Base-by-base conservation (phyloP, 257 asterid species). In the Osmanthus fragrans region DNA sequence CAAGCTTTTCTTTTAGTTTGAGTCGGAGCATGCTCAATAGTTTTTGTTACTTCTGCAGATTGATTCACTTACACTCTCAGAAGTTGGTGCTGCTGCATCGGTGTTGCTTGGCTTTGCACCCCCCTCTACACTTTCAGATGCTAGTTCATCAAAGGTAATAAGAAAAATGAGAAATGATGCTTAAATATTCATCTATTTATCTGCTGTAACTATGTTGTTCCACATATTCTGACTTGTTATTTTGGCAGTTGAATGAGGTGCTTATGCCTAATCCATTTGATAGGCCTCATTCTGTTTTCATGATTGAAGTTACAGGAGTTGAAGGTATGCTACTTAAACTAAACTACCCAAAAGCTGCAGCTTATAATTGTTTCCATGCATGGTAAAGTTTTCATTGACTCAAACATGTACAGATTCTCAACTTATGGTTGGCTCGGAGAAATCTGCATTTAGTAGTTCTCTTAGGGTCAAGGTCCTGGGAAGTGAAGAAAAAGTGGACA, bases 61-160 rank as follows among this genome's bases (percentile, higher is more conserved):
- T 72, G 87, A 81, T 83, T 82, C 92, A 18, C 73, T 93, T 80
- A 85, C 93, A 30, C 85, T 89, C 60, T 79, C 92, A 13, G 98
- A 93, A 83, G 82, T 93, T 73, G 92, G 94, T 73, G 98, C 97
- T 69, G 80, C 91, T 49, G 87, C 92, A 42, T 93, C 99, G 29
- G 95, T 93, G 72, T 90, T 96, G 87, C 97, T 96, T 82, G 99
- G 99, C 32, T 81, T 88, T 79, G 86, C 95, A 27, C 98, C 98
- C 60, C 88, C 91, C 76, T 79, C 88, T 76, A 76, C 92, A n/a
- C 89, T 93, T 70, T 82, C 93, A 65, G 86, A 85, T 73, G 81
- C 89, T 84, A 83, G 98, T 88, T 96, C 99, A 79, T 81, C 86
- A 65, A 96, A 96, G 96, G 97, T 96, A 77, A 23, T 63, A 25